Evolutionary conservation across 768 basidiomycete genomes (phyloP).

Genomic region (Collybiopsis confluens): DNA sequence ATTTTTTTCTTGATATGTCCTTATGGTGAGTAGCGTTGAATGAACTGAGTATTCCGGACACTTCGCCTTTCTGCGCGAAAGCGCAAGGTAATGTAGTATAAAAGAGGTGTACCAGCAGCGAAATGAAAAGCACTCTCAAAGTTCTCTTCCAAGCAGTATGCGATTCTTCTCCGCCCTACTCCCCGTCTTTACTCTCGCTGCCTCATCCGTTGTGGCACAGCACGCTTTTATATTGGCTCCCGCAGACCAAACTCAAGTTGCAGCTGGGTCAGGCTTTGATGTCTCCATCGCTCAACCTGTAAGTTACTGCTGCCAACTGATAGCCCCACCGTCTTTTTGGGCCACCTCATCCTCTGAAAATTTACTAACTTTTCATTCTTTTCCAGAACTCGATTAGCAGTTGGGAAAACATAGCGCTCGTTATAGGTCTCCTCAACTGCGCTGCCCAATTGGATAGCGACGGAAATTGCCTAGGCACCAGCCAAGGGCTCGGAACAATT

Average conservation of each 20-base stretch:
- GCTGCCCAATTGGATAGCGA: no score
- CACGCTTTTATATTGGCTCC: neutral
- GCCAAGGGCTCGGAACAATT: neutral
- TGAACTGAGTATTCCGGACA: no score
- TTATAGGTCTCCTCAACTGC: neutral
- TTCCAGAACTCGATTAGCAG: neutral
- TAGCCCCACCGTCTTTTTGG: no score
- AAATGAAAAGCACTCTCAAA: no score
- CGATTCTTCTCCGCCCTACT: neutral
- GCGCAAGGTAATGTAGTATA: no score
- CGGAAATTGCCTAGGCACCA: neutral
- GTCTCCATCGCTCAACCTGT: neutral
- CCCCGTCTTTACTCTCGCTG: neutral
- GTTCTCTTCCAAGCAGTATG: neutral
- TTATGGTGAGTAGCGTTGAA: no score
- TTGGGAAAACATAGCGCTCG: neutral
- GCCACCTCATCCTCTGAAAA: no score
- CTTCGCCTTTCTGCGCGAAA: no score
- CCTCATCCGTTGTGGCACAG: neutral
- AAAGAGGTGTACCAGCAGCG: no score
- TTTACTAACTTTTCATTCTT: neutral
- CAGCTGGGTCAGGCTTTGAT: neutral
- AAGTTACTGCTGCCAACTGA: no score
- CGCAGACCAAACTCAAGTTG: neutral
- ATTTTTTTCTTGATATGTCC: no score